Base-by-base conservation (phyloP, 2,329 filamentous ascomycete species). In the Fusarium marasasianum region DNA sequence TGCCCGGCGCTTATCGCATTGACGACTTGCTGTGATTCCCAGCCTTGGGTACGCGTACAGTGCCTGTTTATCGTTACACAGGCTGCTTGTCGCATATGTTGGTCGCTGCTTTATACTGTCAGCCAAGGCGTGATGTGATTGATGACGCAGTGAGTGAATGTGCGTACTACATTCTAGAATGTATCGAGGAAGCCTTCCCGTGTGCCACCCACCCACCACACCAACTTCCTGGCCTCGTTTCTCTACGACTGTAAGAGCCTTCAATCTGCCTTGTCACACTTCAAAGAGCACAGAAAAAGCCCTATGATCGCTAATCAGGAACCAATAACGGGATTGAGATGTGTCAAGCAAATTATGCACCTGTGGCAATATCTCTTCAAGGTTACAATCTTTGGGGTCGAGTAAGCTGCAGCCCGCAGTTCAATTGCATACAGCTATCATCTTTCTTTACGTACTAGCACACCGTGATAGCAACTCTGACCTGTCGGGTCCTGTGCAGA, bases 131-230 rank as follows among this genome's bases (percentile, higher is more conserved):
- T 38, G 51, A 51, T 64, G 57, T 38, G 35, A 47, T n/a, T 26
- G 26, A 56, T 65, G 44, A 47, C 50, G 41, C 31, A 44, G 51
- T 24, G 18, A 26, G 14, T 20, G 18, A 37, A 26, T n/a, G 38
- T n/a, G 33, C 51, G 58, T 70, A 37, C 51, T n/a, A 65, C 58
- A 53, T 70, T 70, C 67, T 54, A 53, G 67, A 70, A 54, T 70
- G 51, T 24, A 43, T 41, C 31, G 33, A 17, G 47, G 29, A 68
- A 64, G 40, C 31, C 29, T 57, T 47, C 22, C 29, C 48, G 40
- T 33, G 35, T 53, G 56, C 35, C 44, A 50, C 37, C 31, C 31
- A 41, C 31, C 44, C 53, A 40, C 33, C 35, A 44, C 41, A 35
- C 29, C 45, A 22, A 24, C 24, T 35, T 64, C 29, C 26, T 26